phyloP scores from a whole-genome alignment of 148 eudicot genomes.

The Limonium bicolor region DNA sequence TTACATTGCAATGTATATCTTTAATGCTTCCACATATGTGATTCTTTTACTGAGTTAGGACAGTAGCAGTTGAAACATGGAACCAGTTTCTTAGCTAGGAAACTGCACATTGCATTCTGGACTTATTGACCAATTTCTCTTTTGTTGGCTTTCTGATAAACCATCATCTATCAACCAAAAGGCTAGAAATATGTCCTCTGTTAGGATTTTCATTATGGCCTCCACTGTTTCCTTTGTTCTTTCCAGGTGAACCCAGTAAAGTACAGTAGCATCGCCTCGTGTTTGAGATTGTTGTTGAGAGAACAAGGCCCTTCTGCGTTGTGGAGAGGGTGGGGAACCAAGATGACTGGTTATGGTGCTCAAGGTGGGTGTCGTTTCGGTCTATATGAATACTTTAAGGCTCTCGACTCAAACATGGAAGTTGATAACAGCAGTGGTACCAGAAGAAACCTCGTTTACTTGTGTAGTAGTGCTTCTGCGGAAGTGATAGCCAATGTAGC shows the following conservation, averaged over 20 bases:
- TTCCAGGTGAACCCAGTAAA: conserved; percentile 40
- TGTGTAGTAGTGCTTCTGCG: conserved; percentile 55
- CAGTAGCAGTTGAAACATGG: too few relatives aligned
- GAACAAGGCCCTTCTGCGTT: conserved; percentile 55
- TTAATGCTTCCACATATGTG: too few relatives aligned
- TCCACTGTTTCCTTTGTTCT: not conserved
- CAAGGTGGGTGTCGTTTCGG: conserved; percentile 71
- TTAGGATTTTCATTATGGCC: not conserved
- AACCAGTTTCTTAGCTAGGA: too few relatives aligned
- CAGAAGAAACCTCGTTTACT: conserved; percentile 35
- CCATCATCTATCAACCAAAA: too few relatives aligned
- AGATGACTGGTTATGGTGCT: conserved; percentile 46
- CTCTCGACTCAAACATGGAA: conserved; percentile 29
- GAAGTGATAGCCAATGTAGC: conserved; percentile 55
- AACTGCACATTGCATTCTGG: too few relatives aligned
- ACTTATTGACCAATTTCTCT: too few relatives aligned
- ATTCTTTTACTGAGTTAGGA: too few relatives aligned
- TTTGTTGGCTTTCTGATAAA: too few relatives aligned
- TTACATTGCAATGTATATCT: too few relatives aligned
- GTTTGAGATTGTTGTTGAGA: conserved; percentile 27
- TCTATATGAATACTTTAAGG: conserved; percentile 51
- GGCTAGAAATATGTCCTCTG: too few relatives aligned
- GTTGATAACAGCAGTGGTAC: conserved; percentile 25
- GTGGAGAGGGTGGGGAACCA: conserved; percentile 56
- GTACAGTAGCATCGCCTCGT: conserved; percentile 36